Base-by-base conservation (phyloP, 2,329 filamentous ascomycete species). In the Cryphonectria carpinicola region DNA sequence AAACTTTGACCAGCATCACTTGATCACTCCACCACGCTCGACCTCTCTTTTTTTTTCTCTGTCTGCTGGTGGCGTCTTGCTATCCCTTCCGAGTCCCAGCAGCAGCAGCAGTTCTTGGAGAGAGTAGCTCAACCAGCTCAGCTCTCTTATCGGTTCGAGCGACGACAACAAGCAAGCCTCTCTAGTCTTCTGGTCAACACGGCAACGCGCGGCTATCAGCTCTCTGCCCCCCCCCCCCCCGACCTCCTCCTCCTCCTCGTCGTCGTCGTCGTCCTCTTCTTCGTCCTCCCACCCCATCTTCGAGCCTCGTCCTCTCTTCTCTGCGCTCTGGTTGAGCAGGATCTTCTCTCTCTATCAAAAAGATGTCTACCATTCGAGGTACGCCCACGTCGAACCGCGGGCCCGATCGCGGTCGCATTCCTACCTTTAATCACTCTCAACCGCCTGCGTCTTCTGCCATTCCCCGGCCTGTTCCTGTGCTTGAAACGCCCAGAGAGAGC, bases 401-500 rank as follows among this genome's bases (percentile, higher is more conserved):
- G 74, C 84, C 91, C 81, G 81, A 82, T 75, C 87, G 90, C 76
- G 88, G 86, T 75, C 83, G 82, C 75, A 83, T 88, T 73, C 87
- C 88, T 65, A 54, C 67, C 74, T 91, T 90, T 80, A 81, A 81
- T 79, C 89, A 86, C 81, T 91, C 88, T 80, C 89, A 88, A 71
- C 82, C 82, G 69, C 76, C 84, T 66, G 52, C 63, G 46, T 94
- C 92, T 65, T 86, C 83, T 49, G 46, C 46, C 78, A 94, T 94
- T 78, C 92, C 92, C 76, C 88, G 93, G 77, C 92, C 92, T 62
- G 89, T 92, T 77, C 92, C 92, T 62, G 89, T 92, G 66, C 84
- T 89, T 74, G 92, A 58, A 63, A 74, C 81, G 71, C 84, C 68
- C 65, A 65, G 86, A 71, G 79, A 79, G 56, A 82, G 79, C 74